These are phyloP conservation scores for Coemansia sp. DNA, from an alignment of 192 early-diverging fungal genomes.

Conservation along the genomic window DNA sequence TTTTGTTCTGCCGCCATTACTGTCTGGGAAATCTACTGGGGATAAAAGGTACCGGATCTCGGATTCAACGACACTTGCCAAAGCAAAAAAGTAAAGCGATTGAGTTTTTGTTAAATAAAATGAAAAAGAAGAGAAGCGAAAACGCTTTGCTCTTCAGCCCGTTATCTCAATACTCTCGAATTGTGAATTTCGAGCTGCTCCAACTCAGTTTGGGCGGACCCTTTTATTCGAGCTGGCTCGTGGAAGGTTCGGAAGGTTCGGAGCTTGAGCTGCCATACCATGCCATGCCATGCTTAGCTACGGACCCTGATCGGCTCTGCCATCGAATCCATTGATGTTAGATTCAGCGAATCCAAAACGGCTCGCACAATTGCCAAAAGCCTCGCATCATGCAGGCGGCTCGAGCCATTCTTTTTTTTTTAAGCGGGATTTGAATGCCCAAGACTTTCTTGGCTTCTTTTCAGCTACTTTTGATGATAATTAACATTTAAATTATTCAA, in stretches of 20 bases:
- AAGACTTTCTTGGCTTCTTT: slow-evolving; percentile 2
- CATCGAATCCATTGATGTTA: neutral
- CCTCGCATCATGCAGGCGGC: neutral
- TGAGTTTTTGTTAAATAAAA: neutral
- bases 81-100: neutral
- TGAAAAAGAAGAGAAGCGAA: slow-evolving; percentile 2
- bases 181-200: neutral
- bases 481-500: neutral
- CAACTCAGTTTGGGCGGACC: neutral
- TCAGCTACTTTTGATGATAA: neutral
- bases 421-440: no score
- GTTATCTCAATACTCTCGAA: neutral
- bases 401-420: neutral
- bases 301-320: neutral
- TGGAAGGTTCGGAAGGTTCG: neutral
- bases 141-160: neutral
- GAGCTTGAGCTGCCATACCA: neutral
- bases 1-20: slow-evolving; percentile 48
- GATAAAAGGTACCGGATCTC: neutral
- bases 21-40: slow-evolving; percentile 6
- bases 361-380: neutral
- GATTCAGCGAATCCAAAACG: neutral
- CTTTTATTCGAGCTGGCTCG: neutral
- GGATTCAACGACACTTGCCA: neutral
- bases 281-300: no score